Base-by-base conservation (phyloP, 805 yeast genomes). In the Candida loeiensis region DNA sequence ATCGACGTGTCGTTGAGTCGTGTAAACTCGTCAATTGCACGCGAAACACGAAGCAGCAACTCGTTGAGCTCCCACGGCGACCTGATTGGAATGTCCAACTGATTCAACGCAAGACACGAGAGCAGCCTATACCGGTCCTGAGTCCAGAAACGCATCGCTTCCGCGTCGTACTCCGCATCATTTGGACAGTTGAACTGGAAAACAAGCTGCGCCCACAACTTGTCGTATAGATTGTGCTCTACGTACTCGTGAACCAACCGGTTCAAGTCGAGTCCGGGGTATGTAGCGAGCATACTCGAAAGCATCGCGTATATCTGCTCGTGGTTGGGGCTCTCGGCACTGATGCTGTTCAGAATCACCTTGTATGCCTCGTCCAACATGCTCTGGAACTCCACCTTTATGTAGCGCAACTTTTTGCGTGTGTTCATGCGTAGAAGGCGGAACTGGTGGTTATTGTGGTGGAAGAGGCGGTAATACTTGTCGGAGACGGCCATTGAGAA, bases 201-300 rank as follows among this genome's bases (percentile, higher is more conserved):
- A 1, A 61, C 47, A 8, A 69, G 44, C 42, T 64, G 73, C 19
- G 63, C 48, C 93, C 95, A 85, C 5, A 88, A 54, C 45, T 74
- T 76, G 46, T 78, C 84, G 50, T 79, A 83, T 22, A 87, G 57
- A 41, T 80, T 79, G 44, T 71, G 50, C 50, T 90, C 96, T 12
- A 86, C 80, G 49, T 86, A 86, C 40, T 78, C 79, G 50, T 80
- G 82, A 2, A 88, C 67, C 33, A 79, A 65, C 42, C 67, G 69
- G 47, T 69, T 76, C 46, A 79, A 59, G 42, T 81, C 77, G 13
- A 72, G 44, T 1, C 53, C 58, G 0, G 76, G 73, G 30, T 66
- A 58, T 9, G 63, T 48, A 3, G 49, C 38, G 3, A 64, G 48
- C 4, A 68, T 55, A 26, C 59, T 53, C 20, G 54, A 54, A 3